Evolutionary conservation across 345 rosid species (phyloP).

Genomic region (Eucalyptus marginata): DNA sequence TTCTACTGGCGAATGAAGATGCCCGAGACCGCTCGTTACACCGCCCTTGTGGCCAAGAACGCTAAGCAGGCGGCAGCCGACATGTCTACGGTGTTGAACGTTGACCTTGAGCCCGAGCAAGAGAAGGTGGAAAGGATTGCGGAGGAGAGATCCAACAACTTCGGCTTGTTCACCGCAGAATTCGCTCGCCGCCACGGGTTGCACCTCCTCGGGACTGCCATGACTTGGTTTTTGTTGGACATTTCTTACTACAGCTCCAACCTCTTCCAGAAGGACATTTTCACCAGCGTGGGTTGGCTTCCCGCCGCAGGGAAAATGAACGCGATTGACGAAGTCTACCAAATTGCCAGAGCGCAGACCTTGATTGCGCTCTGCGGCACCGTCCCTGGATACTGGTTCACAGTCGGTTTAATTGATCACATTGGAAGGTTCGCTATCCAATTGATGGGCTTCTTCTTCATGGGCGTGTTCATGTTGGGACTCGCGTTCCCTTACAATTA

Average conservation of each 20-base stretch:
- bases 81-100: slow-evolving; percentile 34
- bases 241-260: slow-evolving; percentile 29
- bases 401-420: slow-evolving; percentile 37
- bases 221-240: slow-evolving; percentile 34
- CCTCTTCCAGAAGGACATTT: slow-evolving; percentile 44
- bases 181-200: slow-evolving; percentile 21
- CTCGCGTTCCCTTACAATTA: slow-evolving; percentile 54
- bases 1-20: slow-evolving; percentile 28
- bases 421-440: slow-evolving; percentile 50
- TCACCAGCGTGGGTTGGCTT: slow-evolving; percentile 40
- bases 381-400: slow-evolving; percentile 70
- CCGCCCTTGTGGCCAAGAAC: slow-evolving; percentile 34
- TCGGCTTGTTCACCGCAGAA: slow-evolving; percentile 19
- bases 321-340: slow-evolving; percentile 35
- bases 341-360: slow-evolving; percentile 39
- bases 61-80: slow-evolving; percentile 31
- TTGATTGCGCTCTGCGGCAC: slow-evolving; percentile 49
- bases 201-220: slow-evolving; percentile 21
- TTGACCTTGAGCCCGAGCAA: slow-evolving; percentile 23
- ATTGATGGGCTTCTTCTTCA: slow-evolving; percentile 54
- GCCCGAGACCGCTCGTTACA: slow-evolving; percentile 35
- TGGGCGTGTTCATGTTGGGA: slow-evolving; percentile 55
- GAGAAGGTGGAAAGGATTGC: slow-evolving; percentile 4
- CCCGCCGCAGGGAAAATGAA: slow-evolving; percentile 25
- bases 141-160: not conserved